These are phyloP conservation scores for Avicennia marina DNA, from an alignment of 257 asterid genomes.

Conservation along the genomic window DNA sequence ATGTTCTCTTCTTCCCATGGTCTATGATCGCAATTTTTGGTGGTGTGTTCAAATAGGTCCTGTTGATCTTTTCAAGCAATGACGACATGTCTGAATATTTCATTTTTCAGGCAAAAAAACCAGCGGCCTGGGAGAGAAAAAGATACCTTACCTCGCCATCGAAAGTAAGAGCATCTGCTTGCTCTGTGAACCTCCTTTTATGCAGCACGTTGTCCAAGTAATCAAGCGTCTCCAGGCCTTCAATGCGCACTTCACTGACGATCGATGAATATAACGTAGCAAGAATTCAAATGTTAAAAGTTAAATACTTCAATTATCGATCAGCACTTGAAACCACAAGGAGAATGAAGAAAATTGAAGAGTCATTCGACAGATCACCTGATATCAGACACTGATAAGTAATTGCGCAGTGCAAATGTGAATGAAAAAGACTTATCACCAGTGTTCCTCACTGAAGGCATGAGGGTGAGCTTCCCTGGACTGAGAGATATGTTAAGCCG, in stretches of 20 bases:
- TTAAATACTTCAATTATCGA: not conserved
- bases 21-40: constrained; percentile 52
- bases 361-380: constrained; percentile 29
- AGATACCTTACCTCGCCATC: constrained; percentile 46
- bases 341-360: constrained; percentile 13
- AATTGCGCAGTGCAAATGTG: constrained; percentile 34
- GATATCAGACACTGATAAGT: constrained; percentile 54
- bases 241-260: constrained; percentile 57
- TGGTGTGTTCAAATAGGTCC: constrained; percentile 48
- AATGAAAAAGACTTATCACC: constrained; percentile 50
- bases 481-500: constrained; percentile 42
- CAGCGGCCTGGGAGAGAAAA: not conserved
- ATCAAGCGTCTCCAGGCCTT: constrained; percentile 66
- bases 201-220: constrained; percentile 45
- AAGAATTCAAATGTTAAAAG: not conserved
- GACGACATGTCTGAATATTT: not conserved
- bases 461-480: constrained; percentile 43
- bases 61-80: constrained; percentile 11
- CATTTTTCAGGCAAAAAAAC: not conserved
- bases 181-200: constrained; percentile 52
- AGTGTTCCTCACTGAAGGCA: constrained; percentile 48
- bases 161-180: constrained; percentile 68
- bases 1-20: constrained; percentile 58
- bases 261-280: not conserved
- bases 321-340: not conserved